Evolutionary conservation across 352 stramenopile species (phyloP), one percentile per base, ranked within the genome.

Genomic region (Pythium insidiosum): DNA sequence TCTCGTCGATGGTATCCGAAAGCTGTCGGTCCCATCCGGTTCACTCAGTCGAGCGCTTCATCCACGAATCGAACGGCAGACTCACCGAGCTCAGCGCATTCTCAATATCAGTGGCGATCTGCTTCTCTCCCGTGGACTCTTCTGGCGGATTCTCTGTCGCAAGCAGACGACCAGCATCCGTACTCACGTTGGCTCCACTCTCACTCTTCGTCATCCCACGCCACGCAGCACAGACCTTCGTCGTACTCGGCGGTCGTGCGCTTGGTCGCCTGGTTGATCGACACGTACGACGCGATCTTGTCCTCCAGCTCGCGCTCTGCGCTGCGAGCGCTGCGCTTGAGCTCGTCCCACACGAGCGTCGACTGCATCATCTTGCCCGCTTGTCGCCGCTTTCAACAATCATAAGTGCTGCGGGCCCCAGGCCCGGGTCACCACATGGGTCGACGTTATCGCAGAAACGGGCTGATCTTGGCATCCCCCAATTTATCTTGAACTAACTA

Each of bases 1-100:
- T 91, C 43, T 88, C 79, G 35, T 94, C 79, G 43, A 94, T 94
- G 12, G 72, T 79, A 49, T 94, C 79, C 0, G 75, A 89, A 2
- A 94, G 51, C 79, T 91, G 48, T 42, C n/a, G n/a, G n/a, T n/a
- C n/a, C n/a, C n/a, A n/a, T n/a, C n/a, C n/a, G n/a, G n/a, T n/a
- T n/a, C n/a, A 40, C 1, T 28, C 23, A 4, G 48, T 23, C 25
- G 19, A 43, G 35, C 46, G 23, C 22, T 41, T 26, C 1, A 40
- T 28, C 25, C 20, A 35, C n/a, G n/a, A n/a, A n/a, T 22, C 26
- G 15, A 4, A 15, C 15, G 34, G 38, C 2, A n/a, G 9, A 62
- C 68, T 4, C 48, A 88, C 77, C 56, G 65, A 53, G 6, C 68
- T 64, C 28, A 91, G 53, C 11, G 68, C 65, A 20, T 87, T 81